Base-by-base conservation (phyloP, 306 rosid species). In the Rosa lucieae region DNA sequence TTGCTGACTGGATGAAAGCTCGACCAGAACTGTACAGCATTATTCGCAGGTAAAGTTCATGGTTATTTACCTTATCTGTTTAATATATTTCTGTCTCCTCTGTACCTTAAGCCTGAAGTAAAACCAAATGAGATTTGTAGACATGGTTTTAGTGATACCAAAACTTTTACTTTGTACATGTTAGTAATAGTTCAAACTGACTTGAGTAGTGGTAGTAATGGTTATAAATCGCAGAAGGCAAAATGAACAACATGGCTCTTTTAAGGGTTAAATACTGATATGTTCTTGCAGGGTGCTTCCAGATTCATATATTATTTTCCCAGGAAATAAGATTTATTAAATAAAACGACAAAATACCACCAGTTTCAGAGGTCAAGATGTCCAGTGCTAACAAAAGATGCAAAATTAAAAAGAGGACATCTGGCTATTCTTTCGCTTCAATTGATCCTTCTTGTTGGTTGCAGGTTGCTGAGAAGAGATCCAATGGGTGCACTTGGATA, bases 401-500 rank as follows among this genome's bases (percentile, higher is more conserved):
- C 68, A 29, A 13, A 29, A 12, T 17, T 29, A 62, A 62, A 29
- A 42, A 53, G 63, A 67, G 66, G 42, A 12, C 63, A 63, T 84
- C 81, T 67, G 67, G 47, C 78, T 26, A 11, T 81, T 5, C 9
- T 20, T 46, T 78, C 49, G n/a, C 75, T 77, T 79, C n/a, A 69
- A 71, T 76, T 73, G 43, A 74, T 79, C 74, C n/a, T 68, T 29
- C 75, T 79, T 72, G 83, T 20, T 73, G 39, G 81, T 79, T 74
- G 83, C 83, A 93, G 98, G 88, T 83, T 91, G 76, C 89, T 93
- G 52, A 87, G 98, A 86, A 91, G 98, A 88, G 85, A 93, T 88
- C 97, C 97, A 80, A 93, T 90, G 98, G 97, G 98, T 82, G 98
- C 98, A 44, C 97, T 93, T 83, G 98, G 97, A 81, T 88, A 91